Evolutionary conservation across 2,329 filamentous ascomycete genomes (phyloP), one percentile per base, ranked within the genome.

Genomic region (Trichoderma sp.): DNA sequence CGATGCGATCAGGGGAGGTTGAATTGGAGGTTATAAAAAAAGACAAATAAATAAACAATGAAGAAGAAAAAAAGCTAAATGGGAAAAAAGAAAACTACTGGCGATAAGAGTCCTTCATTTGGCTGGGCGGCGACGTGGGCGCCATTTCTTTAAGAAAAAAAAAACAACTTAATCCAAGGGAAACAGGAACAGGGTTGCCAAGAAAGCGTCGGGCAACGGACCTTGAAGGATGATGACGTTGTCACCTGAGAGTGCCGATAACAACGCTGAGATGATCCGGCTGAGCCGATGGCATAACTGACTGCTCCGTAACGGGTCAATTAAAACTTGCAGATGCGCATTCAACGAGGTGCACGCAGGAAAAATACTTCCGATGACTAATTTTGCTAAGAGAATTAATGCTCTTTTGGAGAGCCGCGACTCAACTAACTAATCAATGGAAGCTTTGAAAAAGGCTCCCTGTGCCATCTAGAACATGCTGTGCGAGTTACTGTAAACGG

Each of bases 261-360:
- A 32, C 57, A 59, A n/a, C 15, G 57, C 57, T 59, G 9, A 20
- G 30, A 59, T 30, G 57, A 59, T 59, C 57, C 57, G 57, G 57
- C 57, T 34, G 57, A 59, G 57, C 57, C 57, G 57, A 59, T 59
- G 67, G 67, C 67, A 69, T 62, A 53, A 69, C 57, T 59, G 17
- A 69, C 47, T 36, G 20, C 28, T 34, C 67, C 67, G 67, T 62
- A 61, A 61, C 67, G 67, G 67, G 13, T 15, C 12, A 62, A 69
- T 28, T 47, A 32, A 47, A 30, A 15, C 13, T 2, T 36, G 30
- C 20, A 55, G 47, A 53, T 53, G 47, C 39, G n/a, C 47, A 53
- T 53, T 53, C 47, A 23, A 20, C 9, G 47, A 20, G 47, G 11
- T 20, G 20, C 47, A 13, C 20, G 47, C 11, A 23, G 39, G 7